Percentiles rank a stretch among this genome's conserved stretches.
Conservation (phyloP, 805 yeast species). For the Suhomyces xylopsoci region DNA sequence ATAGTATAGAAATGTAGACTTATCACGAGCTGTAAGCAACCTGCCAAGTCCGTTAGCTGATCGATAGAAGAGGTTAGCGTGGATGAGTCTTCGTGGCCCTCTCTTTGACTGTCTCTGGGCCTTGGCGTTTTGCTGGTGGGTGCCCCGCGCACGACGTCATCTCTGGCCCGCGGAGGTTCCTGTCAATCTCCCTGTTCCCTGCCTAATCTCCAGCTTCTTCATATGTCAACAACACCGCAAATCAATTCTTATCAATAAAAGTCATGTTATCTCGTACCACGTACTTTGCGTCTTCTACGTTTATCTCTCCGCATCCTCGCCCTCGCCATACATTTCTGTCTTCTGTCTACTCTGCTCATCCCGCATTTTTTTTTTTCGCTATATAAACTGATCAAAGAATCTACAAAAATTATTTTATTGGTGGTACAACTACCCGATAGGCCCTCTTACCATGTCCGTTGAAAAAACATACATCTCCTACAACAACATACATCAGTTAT, state of each 20-base stretch:
- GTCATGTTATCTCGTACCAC: too few species aligned
- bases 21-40: too few species aligned
- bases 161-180: conserved; percentile 2
- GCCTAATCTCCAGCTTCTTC: not conserved
- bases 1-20: too few species aligned
- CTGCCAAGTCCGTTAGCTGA: too few species aligned
- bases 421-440: not conserved
- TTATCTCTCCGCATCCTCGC: not conserved
- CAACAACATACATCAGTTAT: conserved; percentile 75
- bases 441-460: conserved; percentile 13
- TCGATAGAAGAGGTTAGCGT: too few species aligned
- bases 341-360: not conserved
- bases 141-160: not conserved
- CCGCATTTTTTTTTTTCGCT: not conserved
- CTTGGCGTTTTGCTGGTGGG: not conserved
- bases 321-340: not conserved
- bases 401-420: not conserved
- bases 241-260: not conserved
- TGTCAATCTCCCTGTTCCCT: not conserved
- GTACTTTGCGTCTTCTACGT: too few species aligned
- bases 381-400: not conserved
- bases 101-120: not conserved
- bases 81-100: too few species aligned
- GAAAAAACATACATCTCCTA: conserved; percentile 71
- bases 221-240: not conserved